Evolutionary conservation across 2,329 filamentous ascomycete genomes (phyloP), one percentile per base, ranked within the genome.

Genomic region (Lecanicillium sp.): DNA sequence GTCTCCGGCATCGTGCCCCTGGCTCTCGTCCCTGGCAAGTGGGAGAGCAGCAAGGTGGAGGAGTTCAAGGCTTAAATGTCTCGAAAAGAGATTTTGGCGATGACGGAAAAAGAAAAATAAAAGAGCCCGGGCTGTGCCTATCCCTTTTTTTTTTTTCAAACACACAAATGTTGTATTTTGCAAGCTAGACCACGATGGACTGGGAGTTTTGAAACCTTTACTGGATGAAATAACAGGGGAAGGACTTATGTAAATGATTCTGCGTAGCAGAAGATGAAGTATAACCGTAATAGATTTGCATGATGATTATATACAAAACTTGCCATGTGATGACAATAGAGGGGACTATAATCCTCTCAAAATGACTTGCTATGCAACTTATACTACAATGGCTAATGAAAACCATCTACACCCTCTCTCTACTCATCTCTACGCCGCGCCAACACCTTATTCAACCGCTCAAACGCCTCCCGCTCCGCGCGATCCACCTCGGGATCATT

Each of bases 1-100:
- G 91, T 98, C 62, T 91, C 86, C 44, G 93, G 93, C 68, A 97
- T 97, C 64, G 91, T 98, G 57, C 91, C 93, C 49, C 75, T 97
- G 66, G 93, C 91, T 39, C 84, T 97, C 38, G 58, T 84, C 54
- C 78, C 79, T 27, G 81, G 81, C 57, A 78, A 75, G 67, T 79
- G 77, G 72, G 79, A 81, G 67, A 72, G 76, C 66, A 78, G 75
- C 68, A 76, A 74, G 43, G 67, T 76, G 44, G 68, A 77, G 67
- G 81, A 84, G 69, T 84, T 83, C 70, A 69, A 71, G 62, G 74
- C 60, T 64, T 81, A 75, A 68, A 57, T 10, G 17, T 14, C 23
- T 19, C 24, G 15, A 14, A 12, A n/a, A 35, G 19, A 37, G 8
- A n/a, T n/a, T n/a, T 42, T 33, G 23, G 15, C 14, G 21, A 29